Conservation (phyloP, 73 alveolate species). For the Tetrahymena malaccensis region DNA sequence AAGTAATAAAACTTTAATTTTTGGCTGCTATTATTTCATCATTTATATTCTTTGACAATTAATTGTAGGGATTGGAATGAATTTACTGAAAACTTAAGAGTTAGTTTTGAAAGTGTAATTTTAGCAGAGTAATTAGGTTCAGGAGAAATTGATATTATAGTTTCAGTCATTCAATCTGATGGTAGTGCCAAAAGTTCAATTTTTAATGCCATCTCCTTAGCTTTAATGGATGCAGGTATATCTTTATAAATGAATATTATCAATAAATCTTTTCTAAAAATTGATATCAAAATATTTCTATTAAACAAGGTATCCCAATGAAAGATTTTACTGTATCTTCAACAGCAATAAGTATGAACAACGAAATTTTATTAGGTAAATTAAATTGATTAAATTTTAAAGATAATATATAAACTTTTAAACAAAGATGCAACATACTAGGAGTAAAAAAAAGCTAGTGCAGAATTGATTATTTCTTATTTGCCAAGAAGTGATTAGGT, state of each 20-base stretch:
- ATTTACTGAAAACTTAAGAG: constrained; percentile 33
- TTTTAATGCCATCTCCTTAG: constrained; percentile 90
- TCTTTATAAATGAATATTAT: no score
- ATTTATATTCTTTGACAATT: not conserved
- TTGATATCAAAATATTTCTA: no score
- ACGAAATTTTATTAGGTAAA: not conserved
- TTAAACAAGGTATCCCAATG: not conserved
- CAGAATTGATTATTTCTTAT: not conserved
- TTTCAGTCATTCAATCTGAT: constrained; percentile 84
- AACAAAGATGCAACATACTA: not conserved
- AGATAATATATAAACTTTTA: not conserved
- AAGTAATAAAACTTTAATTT: constrained; percentile 1
- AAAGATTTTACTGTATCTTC: not conserved
- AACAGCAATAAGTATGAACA: not conserved
- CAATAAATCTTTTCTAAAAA: no score
- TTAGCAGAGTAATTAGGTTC: constrained; percentile 22
- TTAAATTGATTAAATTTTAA: not conserved
- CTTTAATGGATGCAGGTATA: constrained; percentile 86
- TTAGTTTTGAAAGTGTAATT: constrained; percentile 29
- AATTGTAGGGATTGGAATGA: not conserved
- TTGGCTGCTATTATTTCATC: not conserved
- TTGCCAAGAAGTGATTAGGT: not conserved
- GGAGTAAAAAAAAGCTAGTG: not conserved
- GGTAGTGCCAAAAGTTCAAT: constrained; percentile 91
- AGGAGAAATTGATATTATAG: constrained; percentile 30